These are phyloP conservation scores for Eimeria maxima DNA, from an alignment of 169 alveolate species.

Conservation along the genomic window DNA sequence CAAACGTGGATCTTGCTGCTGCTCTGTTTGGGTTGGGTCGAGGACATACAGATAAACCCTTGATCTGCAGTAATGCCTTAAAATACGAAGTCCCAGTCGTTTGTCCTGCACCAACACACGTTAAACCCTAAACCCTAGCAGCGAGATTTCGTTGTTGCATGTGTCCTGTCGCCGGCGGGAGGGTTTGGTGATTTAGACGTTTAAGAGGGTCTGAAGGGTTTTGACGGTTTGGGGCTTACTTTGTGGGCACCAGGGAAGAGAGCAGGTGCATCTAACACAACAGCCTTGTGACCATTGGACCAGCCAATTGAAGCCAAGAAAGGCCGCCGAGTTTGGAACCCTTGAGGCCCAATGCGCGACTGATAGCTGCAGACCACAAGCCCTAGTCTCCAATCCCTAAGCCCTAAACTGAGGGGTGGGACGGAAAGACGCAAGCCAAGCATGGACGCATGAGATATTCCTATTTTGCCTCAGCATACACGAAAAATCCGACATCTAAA, in stretches of 20 bases:
- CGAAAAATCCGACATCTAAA: too few species aligned
- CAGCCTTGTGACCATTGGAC: slow-evolving; percentile 64
- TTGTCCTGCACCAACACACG: slow-evolving; percentile 59
- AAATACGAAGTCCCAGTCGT: slow-evolving; percentile 80
- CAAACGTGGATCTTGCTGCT: slow-evolving; percentile 29
- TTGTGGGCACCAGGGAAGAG: slow-evolving; percentile 81
- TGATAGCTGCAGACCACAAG: slow-evolving; percentile 39
- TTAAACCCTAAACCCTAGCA: background rate
- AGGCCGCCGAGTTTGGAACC: slow-evolving; percentile 82
- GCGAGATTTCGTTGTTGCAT: too few species aligned
- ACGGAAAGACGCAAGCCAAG: too few species aligned
- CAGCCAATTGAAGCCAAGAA: slow-evolving; percentile 73
- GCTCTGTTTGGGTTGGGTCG: slow-evolving; percentile 57
- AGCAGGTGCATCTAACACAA: slow-evolving; percentile 82
- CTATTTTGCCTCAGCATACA: too few species aligned
- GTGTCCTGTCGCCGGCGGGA: background rate
- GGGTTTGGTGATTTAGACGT: slow-evolving; percentile 15
- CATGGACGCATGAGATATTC: too few species aligned
- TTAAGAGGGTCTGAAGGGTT: background rate
- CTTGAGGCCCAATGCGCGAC: slow-evolving; percentile 85
- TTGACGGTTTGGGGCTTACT: slow-evolving; percentile 20
- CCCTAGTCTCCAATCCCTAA: background rate
- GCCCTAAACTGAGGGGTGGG: background rate
- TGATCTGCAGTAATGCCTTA: slow-evolving; percentile 82
- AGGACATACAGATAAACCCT: slow-evolving; percentile 80